Percentiles rank a stretch among this genome's conserved stretches.
These are phyloP conservation scores for Athelia sp. DNA, from an alignment of 1,284 basidiomycete genomes.

Conservation along the genomic window DNA sequence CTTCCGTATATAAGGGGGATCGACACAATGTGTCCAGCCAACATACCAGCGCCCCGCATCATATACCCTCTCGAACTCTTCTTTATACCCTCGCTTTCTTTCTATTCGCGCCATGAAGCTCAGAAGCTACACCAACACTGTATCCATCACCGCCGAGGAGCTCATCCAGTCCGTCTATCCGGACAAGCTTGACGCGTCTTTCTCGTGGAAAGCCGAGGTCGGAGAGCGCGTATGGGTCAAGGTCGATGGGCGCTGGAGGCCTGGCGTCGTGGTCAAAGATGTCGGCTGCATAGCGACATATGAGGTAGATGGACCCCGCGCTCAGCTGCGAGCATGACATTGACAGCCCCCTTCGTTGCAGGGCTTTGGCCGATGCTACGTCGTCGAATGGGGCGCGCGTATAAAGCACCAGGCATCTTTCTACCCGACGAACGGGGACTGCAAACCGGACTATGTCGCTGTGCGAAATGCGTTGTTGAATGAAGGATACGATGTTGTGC, in stretches of 20 bases:
- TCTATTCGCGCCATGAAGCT: background rate
- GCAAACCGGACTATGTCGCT: background rate
- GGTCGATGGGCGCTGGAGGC: background rate
- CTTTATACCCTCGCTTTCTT: no score
- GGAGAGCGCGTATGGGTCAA: constrained; percentile 1
- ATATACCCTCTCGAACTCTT: no score
- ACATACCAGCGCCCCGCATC: no score
- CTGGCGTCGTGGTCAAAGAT: background rate
- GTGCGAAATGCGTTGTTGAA: background rate
- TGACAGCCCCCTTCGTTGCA: background rate
- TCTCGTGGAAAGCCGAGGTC: background rate
- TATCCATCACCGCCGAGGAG: background rate
- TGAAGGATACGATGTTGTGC: background rate
- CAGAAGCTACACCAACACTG: background rate
- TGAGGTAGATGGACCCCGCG: background rate
- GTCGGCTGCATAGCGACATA: background rate
- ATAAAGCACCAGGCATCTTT: background rate
- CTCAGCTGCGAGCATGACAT: background rate
- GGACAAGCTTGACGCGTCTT: background rate
- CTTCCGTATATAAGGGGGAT: no score
- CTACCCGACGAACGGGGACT: background rate
- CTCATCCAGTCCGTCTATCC: background rate
- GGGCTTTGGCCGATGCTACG: background rate
- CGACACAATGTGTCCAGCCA: no score
- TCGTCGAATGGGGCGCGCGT: background rate